Conservation (phyloP, 345 rosid genomes). For the Eucalyptus dawsonii region DNA sequence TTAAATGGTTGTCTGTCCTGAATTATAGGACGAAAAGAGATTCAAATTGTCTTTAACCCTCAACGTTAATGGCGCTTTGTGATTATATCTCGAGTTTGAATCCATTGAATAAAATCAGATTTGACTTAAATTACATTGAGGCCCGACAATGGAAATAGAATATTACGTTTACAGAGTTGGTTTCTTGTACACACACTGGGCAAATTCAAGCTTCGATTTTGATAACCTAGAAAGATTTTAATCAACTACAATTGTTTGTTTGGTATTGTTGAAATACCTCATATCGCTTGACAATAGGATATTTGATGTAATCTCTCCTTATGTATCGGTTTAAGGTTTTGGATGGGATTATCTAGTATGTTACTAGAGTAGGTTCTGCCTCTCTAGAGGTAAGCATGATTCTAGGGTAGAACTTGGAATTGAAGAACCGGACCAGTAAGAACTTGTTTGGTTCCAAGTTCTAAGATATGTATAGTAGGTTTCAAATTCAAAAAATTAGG, state of each 20-base stretch:
- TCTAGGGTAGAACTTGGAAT: too few relatives aligned
- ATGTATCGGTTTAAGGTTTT: background rate
- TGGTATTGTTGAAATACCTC: background rate
- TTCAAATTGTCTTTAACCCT: background rate
- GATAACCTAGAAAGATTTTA: background rate
- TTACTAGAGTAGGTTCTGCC: background rate
- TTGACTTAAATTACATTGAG: background rate
- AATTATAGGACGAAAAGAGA: background rate
- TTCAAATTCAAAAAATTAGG: too few relatives aligned
- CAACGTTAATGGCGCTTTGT: background rate
- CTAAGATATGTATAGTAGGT: too few relatives aligned
- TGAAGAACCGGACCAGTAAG: accelerated
- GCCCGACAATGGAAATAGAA: background rate
- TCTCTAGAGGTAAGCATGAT: background rate
- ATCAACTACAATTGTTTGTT: background rate
- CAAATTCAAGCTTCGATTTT: background rate
- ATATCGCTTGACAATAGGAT: accelerated
- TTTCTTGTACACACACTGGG: background rate
- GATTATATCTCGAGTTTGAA: background rate
- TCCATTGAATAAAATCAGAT: background rate
- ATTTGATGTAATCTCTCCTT: background rate
- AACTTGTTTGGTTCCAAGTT: too few relatives aligned
- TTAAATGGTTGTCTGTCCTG: background rate
- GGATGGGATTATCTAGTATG: accelerated
- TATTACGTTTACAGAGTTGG: background rate